A percentile compares a stretch with the other conserved stretches of the same genome.
phyloP scores from a whole-genome alignment of 306 rosid species.

The Arachis hypogaea region DNA sequence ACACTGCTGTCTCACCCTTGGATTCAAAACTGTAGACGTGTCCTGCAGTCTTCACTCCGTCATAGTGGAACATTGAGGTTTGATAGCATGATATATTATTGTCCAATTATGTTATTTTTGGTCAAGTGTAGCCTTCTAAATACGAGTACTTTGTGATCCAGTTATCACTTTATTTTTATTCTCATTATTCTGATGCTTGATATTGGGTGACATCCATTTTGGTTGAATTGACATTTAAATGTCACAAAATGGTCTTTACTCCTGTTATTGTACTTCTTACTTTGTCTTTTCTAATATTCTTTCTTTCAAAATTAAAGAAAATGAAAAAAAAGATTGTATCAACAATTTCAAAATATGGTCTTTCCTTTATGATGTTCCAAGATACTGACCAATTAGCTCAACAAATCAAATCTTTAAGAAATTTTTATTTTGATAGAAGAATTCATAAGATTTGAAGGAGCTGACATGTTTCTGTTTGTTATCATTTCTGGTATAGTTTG shows the following conservation, averaged over 20 bases:
- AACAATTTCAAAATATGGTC: neutral
- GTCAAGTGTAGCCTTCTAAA: slow-evolving; percentile 27
- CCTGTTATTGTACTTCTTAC: slow-evolving; percentile 6
- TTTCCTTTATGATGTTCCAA: neutral
- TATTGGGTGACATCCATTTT: neutral
- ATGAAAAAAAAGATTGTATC: neutral
- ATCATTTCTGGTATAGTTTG: neutral
- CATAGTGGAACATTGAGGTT: slow-evolving; percentile 93
- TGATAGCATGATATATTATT: slow-evolving; percentile 34
- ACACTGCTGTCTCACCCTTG: slow-evolving; percentile 95
- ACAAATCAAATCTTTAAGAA: neutral
- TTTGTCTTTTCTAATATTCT: neutral
- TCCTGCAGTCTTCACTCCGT: slow-evolving; percentile 90
- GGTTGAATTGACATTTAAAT: neutral
- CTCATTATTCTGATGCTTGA: neutral
- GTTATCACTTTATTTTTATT: slow-evolving; percentile 10
- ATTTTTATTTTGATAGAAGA: neutral
- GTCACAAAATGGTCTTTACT: slow-evolving; percentile 5
- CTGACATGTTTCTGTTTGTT: neutral
- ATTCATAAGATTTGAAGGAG: neutral
- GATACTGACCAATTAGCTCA: slow-evolving; percentile 1
- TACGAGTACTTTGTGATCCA: neutral
- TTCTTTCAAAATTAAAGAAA: slow-evolving; percentile 4
- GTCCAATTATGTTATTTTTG: slow-evolving; percentile 25
- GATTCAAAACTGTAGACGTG: slow-evolving; percentile 86